phyloP scores from a whole-genome alignment of 129 eudicot genomes.

The Flaveria linearis region DNA sequence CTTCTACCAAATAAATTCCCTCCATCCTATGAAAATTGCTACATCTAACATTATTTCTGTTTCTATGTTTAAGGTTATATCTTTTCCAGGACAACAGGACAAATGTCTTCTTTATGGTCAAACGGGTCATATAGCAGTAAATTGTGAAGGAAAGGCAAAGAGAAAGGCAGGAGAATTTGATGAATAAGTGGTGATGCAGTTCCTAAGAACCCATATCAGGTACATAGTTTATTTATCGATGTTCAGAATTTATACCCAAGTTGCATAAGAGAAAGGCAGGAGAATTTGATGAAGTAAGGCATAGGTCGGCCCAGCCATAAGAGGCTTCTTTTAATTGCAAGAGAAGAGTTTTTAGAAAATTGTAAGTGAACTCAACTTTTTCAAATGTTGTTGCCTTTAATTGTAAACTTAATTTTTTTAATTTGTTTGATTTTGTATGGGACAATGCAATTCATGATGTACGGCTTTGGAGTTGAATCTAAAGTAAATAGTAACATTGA shows the following conservation, averaged over 20 bases:
- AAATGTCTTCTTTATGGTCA: conserved; percentile 90
- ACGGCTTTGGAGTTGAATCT: too few species aligned
- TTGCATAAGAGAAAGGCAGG: too few species aligned
- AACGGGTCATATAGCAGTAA: conserved; percentile 82
- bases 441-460: too few species aligned
- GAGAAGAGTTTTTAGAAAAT: too few species aligned
- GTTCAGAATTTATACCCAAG: neutral
- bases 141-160: conserved; percentile 86
- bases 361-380: too few species aligned
- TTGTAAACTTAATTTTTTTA: too few species aligned
- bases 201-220: conserved; percentile 90
- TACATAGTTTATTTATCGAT: conserved; percentile 11
- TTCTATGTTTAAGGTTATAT: conserved; percentile 61
- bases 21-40: neutral
- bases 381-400: too few species aligned
- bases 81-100: conserved; percentile 69
- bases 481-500: too few species aligned
- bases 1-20: neutral
- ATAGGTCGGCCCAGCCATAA: too few species aligned
- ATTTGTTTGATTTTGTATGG: too few species aligned
- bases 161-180: conserved; percentile 91
- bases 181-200: conserved; percentile 58
- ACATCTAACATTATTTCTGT: neutral
- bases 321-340: too few species aligned
- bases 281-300: too few species aligned